A percentile compares a stretch with the other conserved stretches of the same genome.
phyloP scores from a whole-genome alignment of 257 asterid genomes.

The Salvia splendens region DNA sequence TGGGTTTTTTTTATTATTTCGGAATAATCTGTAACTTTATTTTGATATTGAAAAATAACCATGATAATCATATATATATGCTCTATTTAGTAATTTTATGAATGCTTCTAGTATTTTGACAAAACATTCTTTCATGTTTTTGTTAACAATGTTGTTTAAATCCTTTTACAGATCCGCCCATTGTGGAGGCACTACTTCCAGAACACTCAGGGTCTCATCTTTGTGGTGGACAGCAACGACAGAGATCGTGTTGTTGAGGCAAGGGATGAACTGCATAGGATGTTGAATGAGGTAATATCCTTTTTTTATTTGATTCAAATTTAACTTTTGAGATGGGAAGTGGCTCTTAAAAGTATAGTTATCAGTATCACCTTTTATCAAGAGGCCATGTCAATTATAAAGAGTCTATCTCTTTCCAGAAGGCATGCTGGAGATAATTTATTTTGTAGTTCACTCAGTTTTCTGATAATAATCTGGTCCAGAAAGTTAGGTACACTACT shows the following conservation, averaged over 20 bases:
- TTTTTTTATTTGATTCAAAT: neutral
- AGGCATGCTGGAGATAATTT: neutral
- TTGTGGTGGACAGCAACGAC: slow-evolving; percentile 92
- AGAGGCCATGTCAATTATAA: neutral
- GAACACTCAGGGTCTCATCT: slow-evolving; percentile 93
- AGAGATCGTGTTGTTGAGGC: slow-evolving; percentile 95
- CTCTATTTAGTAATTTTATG: neutral
- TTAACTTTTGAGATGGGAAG: neutral
- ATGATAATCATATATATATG: neutral
- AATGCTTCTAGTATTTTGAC: neutral
- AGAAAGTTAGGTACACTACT: neutral
- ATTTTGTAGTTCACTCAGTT: neutral
- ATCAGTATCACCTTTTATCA: neutral
- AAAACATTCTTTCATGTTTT: neutral
- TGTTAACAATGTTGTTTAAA: slow-evolving; percentile 9
- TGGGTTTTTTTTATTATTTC: slow-evolving; percentile 16
- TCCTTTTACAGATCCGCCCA: slow-evolving; percentile 78
- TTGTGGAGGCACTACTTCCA: slow-evolving; percentile 99
- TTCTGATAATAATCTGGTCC: neutral
- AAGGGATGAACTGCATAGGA: slow-evolving; percentile 93
- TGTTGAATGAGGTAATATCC: slow-evolving; percentile 79
- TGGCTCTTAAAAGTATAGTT: neutral
- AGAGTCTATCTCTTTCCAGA: neutral
- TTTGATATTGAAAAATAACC: neutral
- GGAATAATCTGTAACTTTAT: neutral